These are phyloP conservation scores for Trypanosoma melophagium DNA, from an alignment of 208 protist genomes.

Conservation along the genomic window DNA sequence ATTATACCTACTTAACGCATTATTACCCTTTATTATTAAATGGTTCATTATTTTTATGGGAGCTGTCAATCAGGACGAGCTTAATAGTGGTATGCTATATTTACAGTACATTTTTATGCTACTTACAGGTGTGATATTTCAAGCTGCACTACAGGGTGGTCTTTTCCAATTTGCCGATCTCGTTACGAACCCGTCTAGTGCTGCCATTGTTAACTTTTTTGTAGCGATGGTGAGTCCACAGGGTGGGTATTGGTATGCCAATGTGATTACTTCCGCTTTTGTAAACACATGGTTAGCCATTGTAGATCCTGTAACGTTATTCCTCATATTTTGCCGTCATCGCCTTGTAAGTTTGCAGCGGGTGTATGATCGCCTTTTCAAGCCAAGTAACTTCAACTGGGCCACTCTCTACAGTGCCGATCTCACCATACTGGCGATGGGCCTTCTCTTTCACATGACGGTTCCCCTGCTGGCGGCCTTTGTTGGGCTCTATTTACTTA, in stretches of 20 bases:
- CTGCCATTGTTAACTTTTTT: slow-evolving; percentile 54
- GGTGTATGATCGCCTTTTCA: slow-evolving; percentile 74
- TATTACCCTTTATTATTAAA: slow-evolving; percentile 71
- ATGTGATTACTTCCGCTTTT: slow-evolving; percentile 61
- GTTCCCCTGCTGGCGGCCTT: slow-evolving; percentile 65
- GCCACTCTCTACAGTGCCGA: slow-evolving; percentile 67
- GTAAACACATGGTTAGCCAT: slow-evolving; percentile 70
- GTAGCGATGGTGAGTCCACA: slow-evolving; percentile 71
- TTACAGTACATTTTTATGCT: slow-evolving; percentile 89
- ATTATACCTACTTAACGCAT: slow-evolving; percentile 69
- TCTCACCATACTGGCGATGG: slow-evolving; percentile 75
- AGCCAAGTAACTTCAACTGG: slow-evolving; percentile 53
- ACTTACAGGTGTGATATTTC: slow-evolving; percentile 80
- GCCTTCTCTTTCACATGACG: slow-evolving; percentile 86
- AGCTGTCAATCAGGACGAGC: slow-evolving; percentile 59
- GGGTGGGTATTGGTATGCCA: slow-evolving; percentile 82
- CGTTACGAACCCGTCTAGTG: slow-evolving; percentile 32
- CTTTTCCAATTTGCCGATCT: slow-evolving; percentile 50
- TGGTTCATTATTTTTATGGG: slow-evolving; percentile 71
- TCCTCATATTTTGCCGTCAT: slow-evolving; percentile 49
- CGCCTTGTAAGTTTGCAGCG: slow-evolving; percentile 59
- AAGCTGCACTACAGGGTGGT: slow-evolving; percentile 78
- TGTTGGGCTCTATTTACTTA: slow-evolving; percentile 64
- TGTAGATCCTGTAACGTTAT: slow-evolving; percentile 51
- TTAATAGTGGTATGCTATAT: slow-evolving; percentile 58